Conservation (phyloP, 2,329 filamentous ascomycete genomes). For the Dothideomycetidae sp. region DNA sequence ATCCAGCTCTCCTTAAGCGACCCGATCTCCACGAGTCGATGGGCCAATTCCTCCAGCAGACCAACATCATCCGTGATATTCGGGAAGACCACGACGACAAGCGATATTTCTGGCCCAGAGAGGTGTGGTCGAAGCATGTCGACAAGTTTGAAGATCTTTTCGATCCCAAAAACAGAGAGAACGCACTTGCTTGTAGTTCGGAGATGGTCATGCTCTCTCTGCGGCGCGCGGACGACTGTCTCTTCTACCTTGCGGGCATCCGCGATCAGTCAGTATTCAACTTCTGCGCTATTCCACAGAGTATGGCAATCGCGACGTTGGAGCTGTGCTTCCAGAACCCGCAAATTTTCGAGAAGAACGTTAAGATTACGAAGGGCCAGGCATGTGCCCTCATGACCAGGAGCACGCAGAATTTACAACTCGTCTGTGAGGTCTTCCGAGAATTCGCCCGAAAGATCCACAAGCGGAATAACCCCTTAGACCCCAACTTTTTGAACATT, state of each 20-base stretch:
- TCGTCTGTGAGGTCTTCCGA: conserved; percentile 71
- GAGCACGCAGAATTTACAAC: conserved; percentile 75
- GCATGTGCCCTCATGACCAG: conserved; percentile 85
- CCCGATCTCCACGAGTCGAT: conserved; percentile 81
- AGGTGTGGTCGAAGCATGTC: conserved; percentile 95
- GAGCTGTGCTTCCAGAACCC: conserved; percentile 89
- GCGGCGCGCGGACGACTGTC: conserved; percentile 73
- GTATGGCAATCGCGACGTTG: conserved; percentile 92
- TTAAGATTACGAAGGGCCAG: conserved; percentile 94
- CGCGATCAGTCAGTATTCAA: conserved; percentile 97
- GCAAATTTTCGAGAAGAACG: conserved; percentile 65
- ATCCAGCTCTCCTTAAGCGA: conserved; percentile 65
- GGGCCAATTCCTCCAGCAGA: conserved; percentile 95
- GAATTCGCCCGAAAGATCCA: conserved; percentile 68
- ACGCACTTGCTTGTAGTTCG: conserved; percentile 72
- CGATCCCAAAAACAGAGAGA: conserved; percentile 59
- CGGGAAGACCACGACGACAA: conserved; percentile 79
- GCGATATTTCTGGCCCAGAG: conserved; percentile 84
- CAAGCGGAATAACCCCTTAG: conserved; percentile 83
- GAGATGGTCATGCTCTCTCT: conserved; percentile 91
- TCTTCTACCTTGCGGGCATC: conserved; percentile 95
- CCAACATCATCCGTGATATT: conserved; percentile 95
- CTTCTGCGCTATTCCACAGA: conserved; percentile 91
- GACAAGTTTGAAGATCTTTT: conserved; percentile 82
- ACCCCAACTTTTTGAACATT: conserved; percentile 85